A percentile compares a stretch with the other conserved stretches of the same genome.
Conservation (phyloP, 2,329 filamentous ascomycete genomes). For the Phialophora verrucosa region DNA sequence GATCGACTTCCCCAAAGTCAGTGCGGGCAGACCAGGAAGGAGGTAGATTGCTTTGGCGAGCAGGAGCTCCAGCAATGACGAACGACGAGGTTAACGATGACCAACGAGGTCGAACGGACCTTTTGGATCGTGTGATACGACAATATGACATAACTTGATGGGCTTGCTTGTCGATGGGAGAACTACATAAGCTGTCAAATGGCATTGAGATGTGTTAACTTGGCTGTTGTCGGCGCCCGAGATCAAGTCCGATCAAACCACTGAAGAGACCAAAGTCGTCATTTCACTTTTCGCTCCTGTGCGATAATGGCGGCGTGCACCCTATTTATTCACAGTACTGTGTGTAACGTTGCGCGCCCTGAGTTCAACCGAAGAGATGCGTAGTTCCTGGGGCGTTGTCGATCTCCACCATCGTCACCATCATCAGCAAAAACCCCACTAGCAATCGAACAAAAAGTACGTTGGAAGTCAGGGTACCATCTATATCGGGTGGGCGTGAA, state of each 20-base stretch:
- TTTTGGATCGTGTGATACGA: not conserved
- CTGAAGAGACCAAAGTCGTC: too few species aligned
- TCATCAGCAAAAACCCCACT: too few species aligned
- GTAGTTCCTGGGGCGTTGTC: not conserved
- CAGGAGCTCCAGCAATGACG: not conserved
- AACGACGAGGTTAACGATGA: not conserved
- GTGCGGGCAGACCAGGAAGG: constrained; percentile 27
- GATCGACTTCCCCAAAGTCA: constrained; percentile 75
- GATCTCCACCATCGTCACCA: too few species aligned
- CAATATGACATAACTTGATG: not conserved
- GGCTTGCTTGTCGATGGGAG: not conserved
- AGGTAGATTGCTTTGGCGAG: not conserved
- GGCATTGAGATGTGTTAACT: not conserved
- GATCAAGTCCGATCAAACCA: too few species aligned
- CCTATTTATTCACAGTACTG: not conserved
- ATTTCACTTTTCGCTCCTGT: not conserved
- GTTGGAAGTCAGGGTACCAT: not conserved
- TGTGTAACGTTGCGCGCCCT: not conserved
- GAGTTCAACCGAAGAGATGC: not conserved
- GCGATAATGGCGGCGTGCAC: not conserved
- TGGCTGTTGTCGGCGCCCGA: too few species aligned
- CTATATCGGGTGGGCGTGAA: not conserved
- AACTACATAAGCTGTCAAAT: not conserved
- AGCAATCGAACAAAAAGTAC: not conserved
- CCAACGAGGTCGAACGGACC: not conserved